Base-by-base conservation (phyloP, 805 yeast genomes). In the Myxozyma neotropica region DNA sequence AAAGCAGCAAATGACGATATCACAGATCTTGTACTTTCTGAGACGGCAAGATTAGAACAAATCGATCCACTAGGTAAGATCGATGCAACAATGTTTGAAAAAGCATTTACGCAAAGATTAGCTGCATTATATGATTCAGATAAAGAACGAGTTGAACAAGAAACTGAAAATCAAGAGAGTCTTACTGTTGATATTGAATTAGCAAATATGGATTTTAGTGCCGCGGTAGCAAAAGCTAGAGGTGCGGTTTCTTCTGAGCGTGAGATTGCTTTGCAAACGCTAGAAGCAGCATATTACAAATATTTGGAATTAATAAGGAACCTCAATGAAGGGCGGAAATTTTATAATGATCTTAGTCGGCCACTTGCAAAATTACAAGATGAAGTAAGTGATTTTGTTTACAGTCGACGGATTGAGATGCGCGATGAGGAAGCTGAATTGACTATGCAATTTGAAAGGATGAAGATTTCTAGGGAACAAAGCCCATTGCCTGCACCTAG, bases 241-340 rank as follows among this genome's bases (percentile, higher is more conserved):
- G 66, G 70, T 4, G 58, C 73, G 4, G 73, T 71, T 27, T 68
- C 69, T 17, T 64, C 73, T 1, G 73, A 74, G 35, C 74, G 90
- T 47, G 81, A 80, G 53, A 73, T 75, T 23, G 80, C 81, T 0
- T 71, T 88, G 44, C 83, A 82, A 55, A 73, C 71, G 1, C 70
- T 87, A 29, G 87, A 83, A 55, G 71, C 76, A 4, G 81, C 80
- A 0, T 81, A 77, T 63, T 71, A 75, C 40, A 78, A 81, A 49
- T 86, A 77, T 67, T 71, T 78, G 29, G 89, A 87, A 66, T 77
- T 89, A 1, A 71, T 79, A 17, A 74, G 78, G 4, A 87, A 88
- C 68, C 70, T 89, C 27, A 79, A 79, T 31, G 88, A 87, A 66
- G 97, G 96, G 0, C 67, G 81, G 0, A 78, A 79, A 55, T 91